phyloP scores from a whole-genome alignment of 108 stramenopile species.

The Skeletonema potamos region DNA sequence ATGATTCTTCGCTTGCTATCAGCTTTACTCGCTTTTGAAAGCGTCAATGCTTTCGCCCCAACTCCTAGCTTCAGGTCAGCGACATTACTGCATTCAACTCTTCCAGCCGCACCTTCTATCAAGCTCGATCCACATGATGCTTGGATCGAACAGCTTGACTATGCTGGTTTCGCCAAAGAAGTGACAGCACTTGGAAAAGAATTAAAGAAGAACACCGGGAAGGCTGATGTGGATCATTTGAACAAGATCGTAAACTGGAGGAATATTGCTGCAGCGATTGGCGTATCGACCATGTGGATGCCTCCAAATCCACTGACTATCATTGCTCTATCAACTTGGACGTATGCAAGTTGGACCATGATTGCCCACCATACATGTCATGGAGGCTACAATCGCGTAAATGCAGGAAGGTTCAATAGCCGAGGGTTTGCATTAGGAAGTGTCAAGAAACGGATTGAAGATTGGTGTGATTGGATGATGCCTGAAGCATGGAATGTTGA shows the following conservation, averaged over 20 bases:
- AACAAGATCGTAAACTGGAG: slow-evolving; percentile 60
- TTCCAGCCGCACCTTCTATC: not conserved
- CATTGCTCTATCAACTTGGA: slow-evolving; percentile 57
- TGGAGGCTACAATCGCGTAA: slow-evolving; percentile 71
- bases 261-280: slow-evolving; percentile 37
- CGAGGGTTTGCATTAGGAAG: slow-evolving; percentile 70
- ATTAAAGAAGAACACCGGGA: slow-evolving; percentile 31
- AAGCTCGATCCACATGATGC: slow-evolving; percentile 23
- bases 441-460: slow-evolving; percentile 52
- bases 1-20: not conserved
- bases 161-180: slow-evolving; percentile 57
- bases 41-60: not conserved
- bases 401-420: slow-evolving; percentile 56
- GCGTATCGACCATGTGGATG: slow-evolving; percentile 42
- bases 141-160: slow-evolving; percentile 59
- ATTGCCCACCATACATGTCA: slow-evolving; percentile 80
- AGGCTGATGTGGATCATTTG: slow-evolving; percentile 60
- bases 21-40: not conserved
- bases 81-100: not conserved
- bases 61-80: not conserved
- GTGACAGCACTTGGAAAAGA: slow-evolving; percentile 54
- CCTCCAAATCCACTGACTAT: slow-evolving; percentile 63
- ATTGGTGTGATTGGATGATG: slow-evolving; percentile 86
- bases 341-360: slow-evolving; percentile 73
- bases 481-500: slow-evolving; percentile 85